These are phyloP conservation scores for Penicillium herquei DNA, from an alignment of 495 filamentous ascomycete genomes.

Conservation along the genomic window DNA sequence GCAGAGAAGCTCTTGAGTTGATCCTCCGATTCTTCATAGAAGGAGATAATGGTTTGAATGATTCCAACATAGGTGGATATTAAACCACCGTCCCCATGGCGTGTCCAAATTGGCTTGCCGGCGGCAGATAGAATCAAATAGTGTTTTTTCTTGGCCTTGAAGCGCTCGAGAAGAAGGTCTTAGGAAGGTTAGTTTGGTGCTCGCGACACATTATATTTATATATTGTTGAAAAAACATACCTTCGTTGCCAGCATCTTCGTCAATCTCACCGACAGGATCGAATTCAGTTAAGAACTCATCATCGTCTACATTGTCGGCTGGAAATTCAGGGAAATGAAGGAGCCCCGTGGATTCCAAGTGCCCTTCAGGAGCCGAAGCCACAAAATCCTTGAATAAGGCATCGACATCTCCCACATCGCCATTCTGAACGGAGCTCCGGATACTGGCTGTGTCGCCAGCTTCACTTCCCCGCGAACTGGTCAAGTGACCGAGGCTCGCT, in stretches of 20 bases:
- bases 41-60: constrained; percentile 95
- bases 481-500: constrained; percentile 46
- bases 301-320: constrained; percentile 53
- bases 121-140: constrained; percentile 94
- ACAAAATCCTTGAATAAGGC: constrained; percentile 75
- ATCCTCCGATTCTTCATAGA: constrained; percentile 79
- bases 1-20: constrained; percentile 79
- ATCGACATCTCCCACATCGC: constrained; percentile 73
- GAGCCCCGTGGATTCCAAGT: constrained; percentile 30
- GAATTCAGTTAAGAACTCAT: constrained; percentile 71
- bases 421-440: constrained; percentile 74
- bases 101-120: constrained; percentile 96
- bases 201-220: not conserved
- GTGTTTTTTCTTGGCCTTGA: constrained; percentile 91
- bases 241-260: constrained; percentile 63
- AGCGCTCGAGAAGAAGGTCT: constrained; percentile 66
- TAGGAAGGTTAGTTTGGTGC: constrained; percentile 16
- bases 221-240: constrained; percentile 33
- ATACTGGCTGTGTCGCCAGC: constrained; percentile 80
- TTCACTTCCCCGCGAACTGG: constrained; percentile 56
- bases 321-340: constrained; percentile 52
- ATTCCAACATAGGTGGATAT: constrained; percentile 94
- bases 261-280: constrained; percentile 68
- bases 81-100: constrained; percentile 85
- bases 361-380: constrained; percentile 16